Conservation (phyloP, 208 protist genomes). For the Wallacemonas sp. region DNA sequence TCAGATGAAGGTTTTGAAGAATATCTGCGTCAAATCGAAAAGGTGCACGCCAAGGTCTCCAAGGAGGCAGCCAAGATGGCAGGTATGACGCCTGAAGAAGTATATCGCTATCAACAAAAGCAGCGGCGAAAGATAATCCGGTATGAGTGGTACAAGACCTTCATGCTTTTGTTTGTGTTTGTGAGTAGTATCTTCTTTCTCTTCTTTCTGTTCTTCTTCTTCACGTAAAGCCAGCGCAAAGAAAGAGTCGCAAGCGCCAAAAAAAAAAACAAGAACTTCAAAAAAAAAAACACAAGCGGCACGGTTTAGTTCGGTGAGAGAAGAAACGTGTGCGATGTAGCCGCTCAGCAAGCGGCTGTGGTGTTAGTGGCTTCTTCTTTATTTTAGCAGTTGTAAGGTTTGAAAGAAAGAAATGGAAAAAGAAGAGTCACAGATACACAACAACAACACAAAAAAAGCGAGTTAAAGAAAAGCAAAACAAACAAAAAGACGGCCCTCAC, state of each 20-base stretch:
- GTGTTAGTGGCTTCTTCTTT: too few relatives aligned
- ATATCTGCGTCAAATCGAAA: conserved; percentile 44
- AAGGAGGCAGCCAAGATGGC: conserved; percentile 50
- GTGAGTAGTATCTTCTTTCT: conserved; percentile 52
- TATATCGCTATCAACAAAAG: conserved; percentile 60
- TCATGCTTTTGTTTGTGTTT: conserved; percentile 45
- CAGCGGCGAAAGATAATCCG: conserved; percentile 38
- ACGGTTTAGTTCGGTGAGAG: background rate
- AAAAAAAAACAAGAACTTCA: background rate
- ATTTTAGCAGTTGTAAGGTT: too few relatives aligned
- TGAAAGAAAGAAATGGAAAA: too few relatives aligned
- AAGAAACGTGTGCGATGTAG: too few relatives aligned
- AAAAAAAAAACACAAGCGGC: conserved; percentile 15
- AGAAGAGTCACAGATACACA: too few relatives aligned
- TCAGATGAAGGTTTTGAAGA: conserved; percentile 43
- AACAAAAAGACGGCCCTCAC: too few relatives aligned
- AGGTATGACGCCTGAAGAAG: conserved; percentile 58
- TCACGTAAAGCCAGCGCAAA: conserved; percentile 33
- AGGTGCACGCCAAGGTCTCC: conserved; percentile 26
- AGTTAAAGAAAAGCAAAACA: too few relatives aligned
- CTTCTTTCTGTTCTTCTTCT: conserved; percentile 69
- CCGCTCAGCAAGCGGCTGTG: too few relatives aligned
- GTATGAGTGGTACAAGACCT: conserved; percentile 48
- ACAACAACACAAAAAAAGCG: too few relatives aligned
- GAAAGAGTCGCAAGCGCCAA: background rate